Evolutionary conservation across 345 rosid genomes (phyloP).

Genomic region (Cardamine occulta): DNA sequence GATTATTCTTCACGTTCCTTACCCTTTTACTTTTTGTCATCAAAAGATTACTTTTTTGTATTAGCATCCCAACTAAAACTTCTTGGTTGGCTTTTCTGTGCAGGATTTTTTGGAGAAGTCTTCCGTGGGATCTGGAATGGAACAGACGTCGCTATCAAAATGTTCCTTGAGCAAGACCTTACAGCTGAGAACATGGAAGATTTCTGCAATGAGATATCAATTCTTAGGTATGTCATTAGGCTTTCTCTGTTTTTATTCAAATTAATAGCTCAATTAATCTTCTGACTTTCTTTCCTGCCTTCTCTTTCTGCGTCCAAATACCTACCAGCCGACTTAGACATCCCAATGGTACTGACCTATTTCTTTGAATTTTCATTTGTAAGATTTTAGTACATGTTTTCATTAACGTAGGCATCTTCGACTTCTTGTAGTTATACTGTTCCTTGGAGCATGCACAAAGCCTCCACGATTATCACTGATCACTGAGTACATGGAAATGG

Average conservation of each 20-base stretch:
- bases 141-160: conserved; percentile 96
- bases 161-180: conserved; percentile 94
- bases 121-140: conserved; percentile 98
- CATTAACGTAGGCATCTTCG: conserved; percentile 27
- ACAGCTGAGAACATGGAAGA: conserved; percentile 98
- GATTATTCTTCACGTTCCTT: neutral
- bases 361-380: conserved; percentile 10
- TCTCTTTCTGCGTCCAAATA: conserved; percentile 43
- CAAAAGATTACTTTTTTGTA: neutral
- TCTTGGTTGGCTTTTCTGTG: conserved; percentile 20
- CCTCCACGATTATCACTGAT: conserved; percentile 94
- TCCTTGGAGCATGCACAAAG: conserved; percentile 95
- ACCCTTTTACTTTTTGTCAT: neutral
- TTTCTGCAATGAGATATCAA: conserved; percentile 97
- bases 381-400: conserved; percentile 27
- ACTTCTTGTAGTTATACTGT: conserved; percentile 83
- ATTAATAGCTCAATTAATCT: conserved; percentile 24
- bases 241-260: conserved; percentile 28
- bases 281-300: conserved; percentile 44
- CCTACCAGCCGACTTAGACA: conserved; percentile 89
- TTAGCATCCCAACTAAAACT: conserved; percentile 1
- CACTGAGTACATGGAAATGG: conserved; percentile 99
- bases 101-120: conserved; percentile 97
- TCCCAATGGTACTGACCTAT: conserved; percentile 76
- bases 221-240: conserved; percentile 67